Evolutionary conservation across 1,284 basidiomycete genomes (phyloP).

Genomic region (Earliella scabrosa): DNA sequence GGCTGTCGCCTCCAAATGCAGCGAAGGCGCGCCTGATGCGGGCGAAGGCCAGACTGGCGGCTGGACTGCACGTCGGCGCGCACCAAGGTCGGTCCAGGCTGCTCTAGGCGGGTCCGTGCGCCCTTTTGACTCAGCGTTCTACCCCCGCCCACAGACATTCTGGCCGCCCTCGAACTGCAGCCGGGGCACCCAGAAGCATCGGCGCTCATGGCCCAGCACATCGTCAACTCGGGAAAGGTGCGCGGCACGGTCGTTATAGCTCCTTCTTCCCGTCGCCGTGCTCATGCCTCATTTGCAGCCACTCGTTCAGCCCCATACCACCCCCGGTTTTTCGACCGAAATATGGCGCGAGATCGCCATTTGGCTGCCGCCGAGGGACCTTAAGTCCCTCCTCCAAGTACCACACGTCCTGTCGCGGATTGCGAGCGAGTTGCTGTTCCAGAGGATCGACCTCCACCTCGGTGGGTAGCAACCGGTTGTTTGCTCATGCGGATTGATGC

Average conservation of each 20-base stretch:
- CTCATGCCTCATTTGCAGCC: conserved; percentile 23
- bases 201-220: conserved; percentile 51
- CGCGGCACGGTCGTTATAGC: conserved; percentile 11
- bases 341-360: conserved; percentile 73
- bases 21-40: conserved; percentile 66
- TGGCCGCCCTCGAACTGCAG: conserved; percentile 64
- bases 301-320: conserved; percentile 22
- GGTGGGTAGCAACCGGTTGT: conserved; percentile 28
- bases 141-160: conserved; percentile 51
- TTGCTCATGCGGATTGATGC: not conserved
- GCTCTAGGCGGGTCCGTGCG: conserved; percentile 27
- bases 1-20: conserved; percentile 53
- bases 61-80: conserved; percentile 61
- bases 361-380: conserved; percentile 65
- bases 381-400: conserved; percentile 64
- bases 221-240: conserved; percentile 35
- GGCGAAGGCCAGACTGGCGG: conserved; percentile 62
- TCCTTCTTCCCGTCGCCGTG: conserved; percentile 8
- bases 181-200: conserved; percentile 73
- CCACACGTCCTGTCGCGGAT: conserved; percentile 70
- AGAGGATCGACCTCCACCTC: conserved; percentile 65
- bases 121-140: conserved; percentile 16
- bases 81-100: conserved; percentile 57
- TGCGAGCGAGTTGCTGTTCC: conserved; percentile 69
- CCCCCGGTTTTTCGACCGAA: conserved; percentile 61